phyloP scores from a whole-genome alignment of 768 basidiomycete species.

The Jaapia argillacea region DNA sequence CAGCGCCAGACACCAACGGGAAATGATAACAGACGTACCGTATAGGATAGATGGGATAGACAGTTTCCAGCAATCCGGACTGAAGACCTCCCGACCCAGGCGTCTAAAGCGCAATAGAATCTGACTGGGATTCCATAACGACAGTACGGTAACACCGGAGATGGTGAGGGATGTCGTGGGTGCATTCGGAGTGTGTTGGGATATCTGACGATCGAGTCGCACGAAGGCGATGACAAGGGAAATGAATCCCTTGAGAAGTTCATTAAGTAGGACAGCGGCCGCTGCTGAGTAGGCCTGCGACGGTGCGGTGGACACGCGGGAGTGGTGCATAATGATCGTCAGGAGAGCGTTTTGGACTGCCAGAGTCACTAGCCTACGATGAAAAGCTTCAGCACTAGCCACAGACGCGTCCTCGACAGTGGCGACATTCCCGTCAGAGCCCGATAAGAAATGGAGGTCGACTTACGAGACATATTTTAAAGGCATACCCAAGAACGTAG shows the following conservation, averaged over 20 bases:
- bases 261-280: constrained; percentile 88
- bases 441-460: constrained; percentile 2
- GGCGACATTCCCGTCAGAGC: too few species aligned
- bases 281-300: constrained; percentile 85
- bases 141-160: constrained; percentile 19
- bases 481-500: constrained; percentile 58
- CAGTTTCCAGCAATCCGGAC: constrained; percentile 92
- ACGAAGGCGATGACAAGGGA: constrained; percentile 78
- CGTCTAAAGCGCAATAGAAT: constrained; percentile 40
- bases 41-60: constrained; percentile 96
- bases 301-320: constrained; percentile 71
- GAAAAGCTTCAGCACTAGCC: constrained; percentile 4
- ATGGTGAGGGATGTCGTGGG: constrained; percentile 11
- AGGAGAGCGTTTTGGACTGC: constrained; percentile 88
- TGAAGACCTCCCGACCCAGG: constrained; percentile 65
- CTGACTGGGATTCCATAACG: constrained; percentile 24
- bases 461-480: constrained; percentile 60
- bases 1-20: neutral
- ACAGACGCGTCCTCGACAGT: constrained; percentile 1
- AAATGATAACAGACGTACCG: constrained; percentile 28
- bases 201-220: constrained; percentile 38
- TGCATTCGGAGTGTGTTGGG: constrained; percentile 20
- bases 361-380: constrained; percentile 63
- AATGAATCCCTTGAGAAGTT: constrained; percentile 85
- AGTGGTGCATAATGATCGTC: constrained; percentile 95